Percentiles rank a stretch among this genome's conserved stretches.
phyloP scores from a whole-genome alignment of 106 monocot species.

The Cymbidium sinense region DNA sequence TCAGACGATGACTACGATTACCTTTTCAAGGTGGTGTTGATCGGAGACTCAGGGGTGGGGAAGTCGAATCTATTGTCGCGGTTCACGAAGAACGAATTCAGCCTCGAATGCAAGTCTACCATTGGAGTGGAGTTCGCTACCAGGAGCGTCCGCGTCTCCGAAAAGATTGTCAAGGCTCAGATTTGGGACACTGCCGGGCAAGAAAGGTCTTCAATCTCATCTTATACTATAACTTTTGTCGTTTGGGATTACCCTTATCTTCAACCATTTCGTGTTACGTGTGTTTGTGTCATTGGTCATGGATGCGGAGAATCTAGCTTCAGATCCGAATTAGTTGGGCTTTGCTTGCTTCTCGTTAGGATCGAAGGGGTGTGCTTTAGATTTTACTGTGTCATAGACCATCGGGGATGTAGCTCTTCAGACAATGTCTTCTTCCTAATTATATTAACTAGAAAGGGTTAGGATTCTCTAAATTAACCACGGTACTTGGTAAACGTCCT shows the following conservation, averaged over 20 bases:
- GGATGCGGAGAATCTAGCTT: no score
- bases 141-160: slow-evolving; percentile 54
- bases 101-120: slow-evolving; percentile 82
- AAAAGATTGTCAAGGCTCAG: slow-evolving; percentile 83
- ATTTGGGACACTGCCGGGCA: slow-evolving; percentile 95
- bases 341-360: no score
- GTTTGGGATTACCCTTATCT: background rate
- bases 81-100: slow-evolving; percentile 73
- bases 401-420: no score
- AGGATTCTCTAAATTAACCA: no score
- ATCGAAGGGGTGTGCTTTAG: no score
- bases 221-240: no score
- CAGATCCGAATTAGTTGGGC: no score
- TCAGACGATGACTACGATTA: slow-evolving; percentile 21
- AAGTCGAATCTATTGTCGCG: slow-evolving; percentile 51
- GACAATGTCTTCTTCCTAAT: no score
- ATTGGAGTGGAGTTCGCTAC: slow-evolving; percentile 72
- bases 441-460: no score
- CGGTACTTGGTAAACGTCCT: no score
- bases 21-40: slow-evolving; percentile 49
- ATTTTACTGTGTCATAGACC: no score
- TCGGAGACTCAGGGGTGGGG: slow-evolving; percentile 45
- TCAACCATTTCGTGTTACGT: background rate
- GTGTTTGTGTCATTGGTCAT: background rate
- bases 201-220: slow-evolving; percentile 42